These are phyloP conservation scores for Spathaspora girioi DNA, from an alignment of 805 yeast species.

Conservation along the genomic window DNA sequence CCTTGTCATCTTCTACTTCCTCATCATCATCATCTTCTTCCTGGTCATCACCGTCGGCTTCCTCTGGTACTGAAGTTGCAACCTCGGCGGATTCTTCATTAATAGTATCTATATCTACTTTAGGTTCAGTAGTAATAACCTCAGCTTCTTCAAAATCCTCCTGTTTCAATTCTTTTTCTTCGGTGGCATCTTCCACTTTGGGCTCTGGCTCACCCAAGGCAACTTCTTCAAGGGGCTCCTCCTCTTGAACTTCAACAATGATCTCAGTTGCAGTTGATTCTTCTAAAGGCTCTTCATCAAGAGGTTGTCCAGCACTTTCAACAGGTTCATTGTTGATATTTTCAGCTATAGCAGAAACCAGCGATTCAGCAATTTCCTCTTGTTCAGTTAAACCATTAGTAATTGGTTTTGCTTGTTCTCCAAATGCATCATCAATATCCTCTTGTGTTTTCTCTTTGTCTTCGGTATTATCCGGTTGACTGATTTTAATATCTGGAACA, in stretches of 20 bases:
- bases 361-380: background rate
- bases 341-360: too few relatives aligned
- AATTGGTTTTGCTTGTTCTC: background rate
- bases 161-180: background rate
- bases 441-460: background rate
- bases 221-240: background rate
- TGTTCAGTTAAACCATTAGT: too few relatives aligned
- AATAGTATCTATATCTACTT: background rate
- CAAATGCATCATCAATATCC: slow-evolving; percentile 1
- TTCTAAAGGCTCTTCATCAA: background rate
- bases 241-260: slow-evolving; percentile 1
- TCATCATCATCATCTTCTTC: slow-evolving; percentile 9
- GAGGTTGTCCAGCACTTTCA: background rate
- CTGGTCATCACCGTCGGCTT: slow-evolving; percentile 8
- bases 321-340: slow-evolving; percentile 1
- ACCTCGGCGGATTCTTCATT: slow-evolving; percentile 9
- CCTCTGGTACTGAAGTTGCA: slow-evolving; percentile 6
- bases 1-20: slow-evolving; percentile 7
- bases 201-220: background rate
- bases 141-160: slow-evolving; percentile 1
- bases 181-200: background rate
- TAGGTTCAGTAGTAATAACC: slow-evolving; percentile 1
- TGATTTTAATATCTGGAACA: background rate
- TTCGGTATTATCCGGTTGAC: background rate
- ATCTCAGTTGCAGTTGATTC: background rate